A percentile compares a stretch with the other conserved stretches of the same genome.
phyloP scores from a whole-genome alignment of 768 basidiomycete genomes.

The Phaeolepiota aurea region DNA sequence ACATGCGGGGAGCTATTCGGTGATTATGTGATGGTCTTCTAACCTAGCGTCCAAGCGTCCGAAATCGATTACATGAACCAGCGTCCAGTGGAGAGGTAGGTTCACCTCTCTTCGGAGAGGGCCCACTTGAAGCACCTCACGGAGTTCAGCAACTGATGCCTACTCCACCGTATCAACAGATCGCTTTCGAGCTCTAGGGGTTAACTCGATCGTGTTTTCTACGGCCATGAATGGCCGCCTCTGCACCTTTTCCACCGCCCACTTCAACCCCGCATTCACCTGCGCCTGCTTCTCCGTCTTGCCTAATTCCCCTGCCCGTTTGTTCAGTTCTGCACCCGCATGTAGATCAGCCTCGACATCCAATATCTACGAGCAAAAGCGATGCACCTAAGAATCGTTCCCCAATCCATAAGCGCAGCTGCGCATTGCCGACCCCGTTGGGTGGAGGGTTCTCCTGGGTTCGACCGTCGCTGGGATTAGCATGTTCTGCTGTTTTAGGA shows the following conservation, averaged over 20 bases:
- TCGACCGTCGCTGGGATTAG: slow-evolving; percentile 3
- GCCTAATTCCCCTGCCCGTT: neutral
- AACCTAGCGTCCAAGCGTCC: too few species aligned
- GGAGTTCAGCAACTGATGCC: too few species aligned
- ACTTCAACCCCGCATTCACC: neutral
- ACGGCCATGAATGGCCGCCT: neutral
- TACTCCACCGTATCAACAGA: too few species aligned
- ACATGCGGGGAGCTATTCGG: too few species aligned
- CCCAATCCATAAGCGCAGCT: slow-evolving; percentile 64
- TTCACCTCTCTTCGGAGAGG: too few species aligned
- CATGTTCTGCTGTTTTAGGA: slow-evolving; percentile 8
- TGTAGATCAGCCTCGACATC: neutral
- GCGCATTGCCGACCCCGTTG: slow-evolving; percentile 49
- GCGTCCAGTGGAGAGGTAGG: too few species aligned
- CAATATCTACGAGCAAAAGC: neutral
- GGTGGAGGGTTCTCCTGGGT: neutral
- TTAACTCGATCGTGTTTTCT: too few species aligned
- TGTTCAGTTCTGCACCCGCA: neutral
- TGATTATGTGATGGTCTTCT: too few species aligned
- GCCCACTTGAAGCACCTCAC: too few species aligned
- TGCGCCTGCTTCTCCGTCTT: neutral
- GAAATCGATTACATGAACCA: too few species aligned
- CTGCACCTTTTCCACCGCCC: neutral
- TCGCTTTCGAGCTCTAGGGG: too few species aligned
- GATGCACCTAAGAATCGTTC: slow-evolving; percentile 55